These are phyloP conservation scores for Mycena olivaceomarginata DNA, from an alignment of 768 basidiomycete species.

Conservation along the genomic window DNA sequence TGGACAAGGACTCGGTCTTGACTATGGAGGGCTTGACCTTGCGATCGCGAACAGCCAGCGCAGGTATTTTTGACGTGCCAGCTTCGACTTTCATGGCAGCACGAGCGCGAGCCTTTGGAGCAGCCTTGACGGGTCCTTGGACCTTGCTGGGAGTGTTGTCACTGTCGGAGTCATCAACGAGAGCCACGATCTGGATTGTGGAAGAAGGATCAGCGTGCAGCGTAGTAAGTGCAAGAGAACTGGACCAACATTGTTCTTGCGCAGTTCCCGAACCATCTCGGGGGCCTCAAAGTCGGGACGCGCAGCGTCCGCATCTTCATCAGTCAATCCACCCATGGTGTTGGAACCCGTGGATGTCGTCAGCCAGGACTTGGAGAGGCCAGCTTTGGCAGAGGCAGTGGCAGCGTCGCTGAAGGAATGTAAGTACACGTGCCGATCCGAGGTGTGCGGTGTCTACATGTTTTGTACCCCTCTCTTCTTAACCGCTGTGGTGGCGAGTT, in stretches of 20 bases:
- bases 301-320: neutral
- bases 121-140: neutral
- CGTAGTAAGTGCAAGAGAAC: neutral
- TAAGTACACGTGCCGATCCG: conserved; percentile 1
- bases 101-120: neutral
- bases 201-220: neutral
- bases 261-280: neutral
- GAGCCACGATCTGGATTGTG: neutral
- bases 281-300: conserved; percentile 4
- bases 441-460: neutral
- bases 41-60: neutral
- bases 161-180: neutral
- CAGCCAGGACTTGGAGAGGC: neutral
- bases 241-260: neutral
- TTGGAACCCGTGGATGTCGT: no score
- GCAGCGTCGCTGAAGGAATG: neutral
- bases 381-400: conserved; percentile 4
- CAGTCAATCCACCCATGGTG: neutral
- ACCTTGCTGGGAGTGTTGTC: conserved; percentile 3
- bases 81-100: neutral
- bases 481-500: neutral
- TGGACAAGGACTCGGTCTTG: neutral
- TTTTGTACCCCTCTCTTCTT: conserved; percentile 9
- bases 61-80: neutral
- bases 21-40: neutral